phyloP scores from a whole-genome alignment of 371 early-diverging fungal genomes.

The Mucor plumbeus region DNA sequence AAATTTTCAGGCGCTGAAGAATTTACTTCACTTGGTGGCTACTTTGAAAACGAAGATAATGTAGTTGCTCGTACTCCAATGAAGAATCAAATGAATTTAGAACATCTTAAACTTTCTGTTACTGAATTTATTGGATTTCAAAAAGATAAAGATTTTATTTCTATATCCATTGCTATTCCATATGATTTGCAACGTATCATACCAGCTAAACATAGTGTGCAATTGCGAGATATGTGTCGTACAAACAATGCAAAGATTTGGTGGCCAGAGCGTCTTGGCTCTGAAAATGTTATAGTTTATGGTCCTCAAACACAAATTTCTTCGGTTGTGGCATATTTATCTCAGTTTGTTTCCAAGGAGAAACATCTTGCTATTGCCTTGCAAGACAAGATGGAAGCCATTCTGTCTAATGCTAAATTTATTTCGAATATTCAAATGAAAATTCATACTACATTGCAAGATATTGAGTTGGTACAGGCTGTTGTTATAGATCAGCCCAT shows the following conservation, averaged over 20 bases:
- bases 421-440: background rate
- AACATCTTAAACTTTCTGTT: slow-evolving; percentile 73
- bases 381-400: background rate
- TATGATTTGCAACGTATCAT: slow-evolving; percentile 41
- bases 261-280: slow-evolving; percentile 43
- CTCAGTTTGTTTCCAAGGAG: slow-evolving; percentile 1
- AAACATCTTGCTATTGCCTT: slow-evolving; percentile 3
- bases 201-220: slow-evolving; percentile 25
- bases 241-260: slow-evolving; percentile 40
- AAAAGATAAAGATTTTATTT: slow-evolving; percentile 49
- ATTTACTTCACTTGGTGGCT: slow-evolving; percentile 75
- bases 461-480: background rate
- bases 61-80: slow-evolving; percentile 87
- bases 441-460: background rate
- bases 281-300: slow-evolving; percentile 10
- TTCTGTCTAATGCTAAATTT: background rate
- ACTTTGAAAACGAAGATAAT: slow-evolving; percentile 82
- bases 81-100: slow-evolving; percentile 76
- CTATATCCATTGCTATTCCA: slow-evolving; percentile 34
- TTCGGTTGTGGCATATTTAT: slow-evolving; percentile 1
- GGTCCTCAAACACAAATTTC: slow-evolving; percentile 24
- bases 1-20: slow-evolving; percentile 89
- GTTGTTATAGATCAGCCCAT: slow-evolving; percentile 5
- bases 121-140: slow-evolving; percentile 65
- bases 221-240: slow-evolving; percentile 40